phyloP scores from a whole-genome alignment of 371 early-diverging fungal genomes.

The Fennellomyces sp. region DNA sequence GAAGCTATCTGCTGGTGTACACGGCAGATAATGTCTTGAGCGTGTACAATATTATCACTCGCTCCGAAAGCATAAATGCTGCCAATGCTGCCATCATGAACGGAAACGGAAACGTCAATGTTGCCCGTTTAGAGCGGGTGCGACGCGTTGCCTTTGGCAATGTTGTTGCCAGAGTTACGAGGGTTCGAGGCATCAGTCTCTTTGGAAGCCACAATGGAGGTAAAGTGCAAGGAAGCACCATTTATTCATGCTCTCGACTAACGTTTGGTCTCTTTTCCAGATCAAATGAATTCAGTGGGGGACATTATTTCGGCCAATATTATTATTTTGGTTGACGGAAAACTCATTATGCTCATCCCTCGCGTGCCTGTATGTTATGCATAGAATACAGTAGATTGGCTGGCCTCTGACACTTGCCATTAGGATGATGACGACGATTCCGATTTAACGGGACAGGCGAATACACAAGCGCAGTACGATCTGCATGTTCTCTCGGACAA shows the following conservation, averaged over 20 bases:
- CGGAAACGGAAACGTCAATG: constrained; percentile 10
- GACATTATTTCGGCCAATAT: constrained; percentile 47
- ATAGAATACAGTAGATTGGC: background rate
- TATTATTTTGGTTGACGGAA: constrained; percentile 53
- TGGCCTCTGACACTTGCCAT: background rate
- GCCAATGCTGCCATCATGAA: constrained; percentile 6
- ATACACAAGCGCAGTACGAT: constrained; percentile 52
- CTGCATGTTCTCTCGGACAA: constrained; percentile 61
- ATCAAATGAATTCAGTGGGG: constrained; percentile 33
- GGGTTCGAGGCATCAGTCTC: constrained; percentile 60
- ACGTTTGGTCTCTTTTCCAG: constrained; percentile 12
- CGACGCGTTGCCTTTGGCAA: constrained; percentile 72
- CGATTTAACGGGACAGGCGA: constrained; percentile 19
- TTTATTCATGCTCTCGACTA: background rate
- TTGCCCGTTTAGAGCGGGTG: constrained; percentile 50
- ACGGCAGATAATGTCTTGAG: constrained; percentile 71
- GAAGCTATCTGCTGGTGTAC: constrained; percentile 66
- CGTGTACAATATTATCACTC: constrained; percentile 31
- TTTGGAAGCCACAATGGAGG: constrained; percentile 43
- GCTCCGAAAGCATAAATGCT: constrained; percentile 10
- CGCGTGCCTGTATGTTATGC: constrained; percentile 26
- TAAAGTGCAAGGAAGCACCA: background rate
- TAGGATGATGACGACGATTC: constrained; percentile 36
- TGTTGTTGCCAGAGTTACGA: constrained; percentile 57
- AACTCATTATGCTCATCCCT: constrained; percentile 47